Evolutionary conservation across 1,139 yeast species (phyloP).

Genomic region (Hyphopichia buzzinii): DNA sequence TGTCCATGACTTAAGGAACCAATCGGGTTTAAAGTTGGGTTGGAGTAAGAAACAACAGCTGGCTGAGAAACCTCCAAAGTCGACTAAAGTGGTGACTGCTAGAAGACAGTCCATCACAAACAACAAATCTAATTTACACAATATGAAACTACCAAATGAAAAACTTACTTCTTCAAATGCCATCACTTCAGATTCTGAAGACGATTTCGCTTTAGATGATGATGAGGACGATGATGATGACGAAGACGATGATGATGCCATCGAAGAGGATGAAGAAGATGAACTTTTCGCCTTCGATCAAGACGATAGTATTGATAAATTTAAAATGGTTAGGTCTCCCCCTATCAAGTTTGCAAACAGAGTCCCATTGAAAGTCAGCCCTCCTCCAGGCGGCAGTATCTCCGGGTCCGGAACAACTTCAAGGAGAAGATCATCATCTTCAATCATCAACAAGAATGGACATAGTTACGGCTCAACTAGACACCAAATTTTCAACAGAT

Average conservation of each 20-base stretch:
- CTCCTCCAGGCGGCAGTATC: conserved; percentile 31
- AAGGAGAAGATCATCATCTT: conserved; percentile 30
- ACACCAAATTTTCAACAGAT: conserved; percentile 37
- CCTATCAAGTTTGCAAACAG: conserved; percentile 46
- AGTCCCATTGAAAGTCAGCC: conserved; percentile 42
- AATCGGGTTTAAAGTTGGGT: conserved; percentile 39
- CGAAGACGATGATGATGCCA: conserved; percentile 16
- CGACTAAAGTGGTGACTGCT: conserved; percentile 5
- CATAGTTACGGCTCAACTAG: conserved; percentile 15
- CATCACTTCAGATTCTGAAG: conserved; percentile 46
- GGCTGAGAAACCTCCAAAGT: not conserved
- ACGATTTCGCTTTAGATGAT: conserved; percentile 39
- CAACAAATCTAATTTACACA: conserved; percentile 44
- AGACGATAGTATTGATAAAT: conserved; percentile 22
- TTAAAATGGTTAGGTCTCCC: conserved; percentile 25
- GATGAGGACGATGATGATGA: conserved; percentile 11
- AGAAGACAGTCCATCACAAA: conserved; percentile 60
- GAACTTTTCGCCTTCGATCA: conserved; percentile 46
- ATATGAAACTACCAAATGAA: conserved; percentile 44
- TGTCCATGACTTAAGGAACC: conserved; percentile 39
- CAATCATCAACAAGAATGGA: conserved; percentile 16
- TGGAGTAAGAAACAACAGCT: conserved; percentile 40
- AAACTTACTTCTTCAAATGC: conserved; percentile 22
- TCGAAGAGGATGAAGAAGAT: conserved; percentile 26
- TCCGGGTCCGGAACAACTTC: conserved; percentile 9